Evolutionary conservation across 805 yeast genomes (phyloP), one percentile per base, ranked within the genome.

Genomic region (Ogataea degrootiae): DNA sequence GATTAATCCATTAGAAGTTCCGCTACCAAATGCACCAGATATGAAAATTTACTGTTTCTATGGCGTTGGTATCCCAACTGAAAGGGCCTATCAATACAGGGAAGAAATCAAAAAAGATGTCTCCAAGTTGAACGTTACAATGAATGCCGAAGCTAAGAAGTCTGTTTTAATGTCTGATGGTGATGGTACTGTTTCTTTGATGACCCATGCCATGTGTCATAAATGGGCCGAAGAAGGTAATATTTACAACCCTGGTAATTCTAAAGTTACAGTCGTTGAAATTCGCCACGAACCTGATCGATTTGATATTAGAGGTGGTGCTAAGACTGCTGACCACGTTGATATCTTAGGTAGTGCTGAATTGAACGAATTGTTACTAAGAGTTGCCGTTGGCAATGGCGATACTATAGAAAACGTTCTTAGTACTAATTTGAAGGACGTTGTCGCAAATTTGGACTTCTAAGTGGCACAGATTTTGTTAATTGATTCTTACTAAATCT

Each of bases 11-110:
- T 71, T 94, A 42, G 98, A 94, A 63, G 97, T 83, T 0, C 80
- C 92, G 4, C 75, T 94, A 39, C 99, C 99, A 1, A 74, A 86
- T 60, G 99, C 99, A 0, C 98, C 98, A 3, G 88, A 88, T 61
- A 72, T 94, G 85, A 86, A 87, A 54, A 73, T 90, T 9, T 94
- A 73, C 66, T 88, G 97, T 60, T 83, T 94, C 59, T 94, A 94
- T 60, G 99, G 99, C 5, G 89, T 90, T n/a, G 96, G 97, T 7
- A 92, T 90, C 54, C 95, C 96, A 21, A 92, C 99, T 0, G 99
- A 94, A 66, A 76, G 99, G 40, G 91, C 96, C 0, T 94, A 94
- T 67, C 79, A 82, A 34, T 94, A 94, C 67, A 81, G 79, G 46
- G 89, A 86, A 55, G 86, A 85, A 46, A 72, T 70, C 6, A 79